Conservation (phyloP, 2,329 filamentous ascomycete genomes). For the Leptographium wingfieldii region DNA sequence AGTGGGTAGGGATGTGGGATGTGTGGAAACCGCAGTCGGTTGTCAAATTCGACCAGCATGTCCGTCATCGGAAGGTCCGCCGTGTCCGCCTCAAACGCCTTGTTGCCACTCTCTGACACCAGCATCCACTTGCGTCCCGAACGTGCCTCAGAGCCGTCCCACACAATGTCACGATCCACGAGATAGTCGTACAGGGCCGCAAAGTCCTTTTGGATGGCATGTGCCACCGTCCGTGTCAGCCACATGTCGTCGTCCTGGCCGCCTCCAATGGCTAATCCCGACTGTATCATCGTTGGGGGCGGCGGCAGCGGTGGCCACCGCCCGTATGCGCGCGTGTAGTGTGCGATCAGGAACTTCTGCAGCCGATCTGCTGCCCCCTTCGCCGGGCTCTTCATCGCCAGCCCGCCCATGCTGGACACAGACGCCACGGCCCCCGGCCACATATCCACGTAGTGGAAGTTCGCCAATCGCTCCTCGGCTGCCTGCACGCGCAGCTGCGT, state of each 20-base stretch:
- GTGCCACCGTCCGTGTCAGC: slow-evolving; percentile 46
- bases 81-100: slow-evolving; percentile 35
- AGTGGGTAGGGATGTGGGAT: slow-evolving; percentile 56
- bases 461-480: slow-evolving; percentile 46
- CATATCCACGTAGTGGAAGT: slow-evolving; percentile 49
- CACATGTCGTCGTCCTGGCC: slow-evolving; percentile 36
- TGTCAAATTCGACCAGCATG: slow-evolving; percentile 54
- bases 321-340: slow-evolving; percentile 45
- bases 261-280: slow-evolving; percentile 10
- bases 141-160: slow-evolving; percentile 50
- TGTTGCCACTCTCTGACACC: slow-evolving; percentile 32
- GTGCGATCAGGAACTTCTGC: slow-evolving; percentile 44
- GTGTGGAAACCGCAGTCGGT: slow-evolving; percentile 47
- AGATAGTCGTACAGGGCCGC: slow-evolving; percentile 58
- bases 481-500: slow-evolving; percentile 49
- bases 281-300: slow-evolving; percentile 3
- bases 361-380: slow-evolving; percentile 45
- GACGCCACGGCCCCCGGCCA: slow-evolving; percentile 33
- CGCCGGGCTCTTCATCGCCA: slow-evolving; percentile 24
- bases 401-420: slow-evolving; percentile 16
- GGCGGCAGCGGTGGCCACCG: slow-evolving; percentile 39
- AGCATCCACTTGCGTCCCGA: slow-evolving; percentile 54
- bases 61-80: slow-evolving; percentile 51
- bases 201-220: slow-evolving; percentile 51
- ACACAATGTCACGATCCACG: slow-evolving; percentile 53